A percentile compares a stretch with the other conserved stretches of the same genome.
phyloP scores from a whole-genome alignment of 2,329 filamentous ascomycete species.

The Xylaria arbuscula region DNA sequence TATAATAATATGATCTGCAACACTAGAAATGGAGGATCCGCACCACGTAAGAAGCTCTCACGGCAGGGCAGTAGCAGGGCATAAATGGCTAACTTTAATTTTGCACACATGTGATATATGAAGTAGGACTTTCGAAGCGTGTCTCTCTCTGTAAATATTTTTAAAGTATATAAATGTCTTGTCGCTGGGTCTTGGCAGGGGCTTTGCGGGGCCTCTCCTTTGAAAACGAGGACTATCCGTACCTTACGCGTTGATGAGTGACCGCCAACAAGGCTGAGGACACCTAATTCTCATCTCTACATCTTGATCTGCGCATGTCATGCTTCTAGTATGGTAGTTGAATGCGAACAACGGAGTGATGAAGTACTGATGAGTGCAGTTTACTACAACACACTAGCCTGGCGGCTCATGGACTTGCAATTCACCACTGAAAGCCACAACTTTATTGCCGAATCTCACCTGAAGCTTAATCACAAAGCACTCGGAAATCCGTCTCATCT shows the following conservation, averaged over 20 bases:
- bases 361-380: neutral
- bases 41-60: neutral
- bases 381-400: neutral
- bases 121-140: neutral
- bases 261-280: no score
- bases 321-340: no score
- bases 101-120: conserved; percentile 3
- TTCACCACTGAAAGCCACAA: neutral
- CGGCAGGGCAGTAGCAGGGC: neutral
- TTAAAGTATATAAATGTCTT: neutral
- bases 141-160: neutral
- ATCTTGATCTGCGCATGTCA: no score
- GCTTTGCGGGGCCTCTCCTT: neutral
- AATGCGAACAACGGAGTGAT: no score
- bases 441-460: neutral
- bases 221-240: neutral
- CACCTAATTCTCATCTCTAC: neutral
- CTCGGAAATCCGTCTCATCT: neutral
- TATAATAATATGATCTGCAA: conserved; percentile 6
- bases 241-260: no score
- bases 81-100: neutral
- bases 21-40: neutral
- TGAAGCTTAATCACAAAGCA: neutral
- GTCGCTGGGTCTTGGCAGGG: neutral
- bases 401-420: neutral